Percentiles rank a stretch among this genome's conserved stretches.
Evolutionary conservation across 2,329 filamentous ascomycete genomes (phyloP).

Genomic region (Helotiales sp.): DNA sequence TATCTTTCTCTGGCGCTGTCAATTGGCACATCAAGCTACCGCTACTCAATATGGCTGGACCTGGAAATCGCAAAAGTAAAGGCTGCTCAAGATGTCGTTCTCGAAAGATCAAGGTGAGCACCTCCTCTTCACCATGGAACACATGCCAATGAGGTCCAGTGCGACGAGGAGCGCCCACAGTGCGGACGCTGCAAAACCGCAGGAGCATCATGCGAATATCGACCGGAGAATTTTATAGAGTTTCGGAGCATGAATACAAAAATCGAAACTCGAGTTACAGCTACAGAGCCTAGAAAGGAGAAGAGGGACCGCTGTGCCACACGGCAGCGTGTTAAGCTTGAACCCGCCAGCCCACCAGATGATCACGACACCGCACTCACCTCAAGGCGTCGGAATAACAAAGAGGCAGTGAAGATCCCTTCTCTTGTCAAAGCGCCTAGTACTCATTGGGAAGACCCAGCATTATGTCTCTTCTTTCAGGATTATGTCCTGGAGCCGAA

Average conservation of each 20-base stretch:
- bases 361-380: neutral
- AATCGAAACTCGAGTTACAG: neutral
- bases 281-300: neutral
- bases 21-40: neutral
- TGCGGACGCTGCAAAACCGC: neutral
- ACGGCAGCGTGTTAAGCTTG: no score
- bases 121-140: neutral
- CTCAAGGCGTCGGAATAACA: neutral
- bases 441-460: conserved; percentile 1
- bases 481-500: neutral
- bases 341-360: no score
- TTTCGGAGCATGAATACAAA: conserved; percentile 6
- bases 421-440: neutral
- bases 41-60: neutral
- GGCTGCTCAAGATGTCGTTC: neutral
- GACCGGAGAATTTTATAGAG: neutral
- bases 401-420: neutral
- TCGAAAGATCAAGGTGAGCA: neutral
- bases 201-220: neutral
- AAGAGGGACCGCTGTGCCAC: neutral
- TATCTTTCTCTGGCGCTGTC: neutral
- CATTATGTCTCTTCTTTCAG: conserved; percentile 4
- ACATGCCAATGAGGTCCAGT: neutral
- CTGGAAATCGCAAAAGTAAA: neutral
- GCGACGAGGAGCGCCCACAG: neutral